Percentiles rank a stretch among this genome's conserved stretches.
Conservation (phyloP, 208 protist species). For the Leishmania mexicana region DNA sequence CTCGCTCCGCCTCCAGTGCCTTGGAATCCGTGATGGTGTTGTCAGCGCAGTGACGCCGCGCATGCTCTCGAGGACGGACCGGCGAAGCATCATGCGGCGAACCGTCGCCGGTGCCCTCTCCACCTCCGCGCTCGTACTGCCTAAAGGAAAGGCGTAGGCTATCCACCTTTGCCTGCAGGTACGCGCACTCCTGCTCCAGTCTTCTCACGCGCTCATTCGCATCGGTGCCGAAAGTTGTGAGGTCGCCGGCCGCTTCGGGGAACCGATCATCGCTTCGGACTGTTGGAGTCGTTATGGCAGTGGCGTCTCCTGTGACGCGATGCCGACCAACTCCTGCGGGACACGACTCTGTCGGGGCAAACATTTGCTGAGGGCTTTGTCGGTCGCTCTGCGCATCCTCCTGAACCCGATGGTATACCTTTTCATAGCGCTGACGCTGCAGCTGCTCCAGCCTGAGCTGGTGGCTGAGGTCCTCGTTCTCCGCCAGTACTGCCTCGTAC, state of each 20-base stretch:
- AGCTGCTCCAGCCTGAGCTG: slow-evolving; percentile 14
- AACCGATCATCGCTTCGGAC: not conserved
- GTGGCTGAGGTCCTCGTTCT: slow-evolving; percentile 16
- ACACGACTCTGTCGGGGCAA: not conserved
- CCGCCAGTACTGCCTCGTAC: slow-evolving; percentile 7
- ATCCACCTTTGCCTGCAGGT: slow-evolving; percentile 2
- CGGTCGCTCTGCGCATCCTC: slow-evolving; percentile 10
- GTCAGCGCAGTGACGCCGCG: not conserved
- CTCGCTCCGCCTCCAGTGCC: slow-evolving; percentile 1
- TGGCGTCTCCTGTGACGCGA: not conserved
- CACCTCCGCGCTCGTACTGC: not conserved
- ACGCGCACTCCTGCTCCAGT: slow-evolving; percentile 19
- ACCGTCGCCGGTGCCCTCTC: not conserved
- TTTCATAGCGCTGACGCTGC: not conserved
- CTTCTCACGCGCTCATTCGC: slow-evolving; percentile 1
- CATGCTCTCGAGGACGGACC: not conserved
- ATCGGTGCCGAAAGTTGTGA: not conserved
- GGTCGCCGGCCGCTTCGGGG: not conserved
- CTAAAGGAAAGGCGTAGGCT: slow-evolving; percentile 9
- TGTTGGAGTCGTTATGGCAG: not conserved
- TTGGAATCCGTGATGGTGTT: not conserved
- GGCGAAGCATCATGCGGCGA: not conserved
- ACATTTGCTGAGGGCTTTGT: not conserved
- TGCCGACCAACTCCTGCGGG: not conserved
- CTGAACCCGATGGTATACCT: slow-evolving; percentile 12